Conservation (phyloP, 371 early-diverging fungal species). For the Smittium mucronatum region DNA sequence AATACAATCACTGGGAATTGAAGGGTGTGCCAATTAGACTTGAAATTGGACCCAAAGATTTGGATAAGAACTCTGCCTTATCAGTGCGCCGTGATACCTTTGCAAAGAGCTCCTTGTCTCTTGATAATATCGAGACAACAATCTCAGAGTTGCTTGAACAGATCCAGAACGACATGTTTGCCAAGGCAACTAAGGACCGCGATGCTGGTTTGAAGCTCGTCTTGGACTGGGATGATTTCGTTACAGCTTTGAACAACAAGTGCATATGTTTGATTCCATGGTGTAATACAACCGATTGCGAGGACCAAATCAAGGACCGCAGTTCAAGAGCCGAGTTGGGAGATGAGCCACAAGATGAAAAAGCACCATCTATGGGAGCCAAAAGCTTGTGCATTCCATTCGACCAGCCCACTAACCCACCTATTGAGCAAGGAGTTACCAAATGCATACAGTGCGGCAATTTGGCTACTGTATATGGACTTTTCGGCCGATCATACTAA, state of each 20-base stretch:
- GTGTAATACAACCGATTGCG: slow-evolving; percentile 91
- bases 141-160: slow-evolving; percentile 55
- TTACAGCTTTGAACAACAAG: slow-evolving; percentile 77
- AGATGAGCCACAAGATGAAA: slow-evolving; percentile 78
- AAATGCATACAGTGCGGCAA: slow-evolving; percentile 76
- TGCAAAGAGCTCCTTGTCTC: slow-evolving; percentile 48
- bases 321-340: slow-evolving; percentile 58
- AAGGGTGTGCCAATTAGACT: slow-evolving; percentile 96
- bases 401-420: slow-evolving; percentile 67
- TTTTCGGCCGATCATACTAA: slow-evolving; percentile 90
- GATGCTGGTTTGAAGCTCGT: slow-evolving; percentile 66
- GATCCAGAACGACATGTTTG: slow-evolving; percentile 91
- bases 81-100: slow-evolving; percentile 84
- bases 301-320: slow-evolving; percentile 91
- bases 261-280: slow-evolving; percentile 88
- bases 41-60: slow-evolving; percentile 97
- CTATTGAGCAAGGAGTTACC: slow-evolving; percentile 57
- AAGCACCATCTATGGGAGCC: slow-evolving; percentile 97
- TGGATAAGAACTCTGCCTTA: slow-evolving; percentile 66
- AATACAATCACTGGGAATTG: slow-evolving; percentile 99
- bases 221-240: slow-evolving; percentile 84
- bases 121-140: slow-evolving; percentile 45
- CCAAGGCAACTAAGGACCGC: slow-evolving; percentile 67
- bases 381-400: slow-evolving; percentile 99
- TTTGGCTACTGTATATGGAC: slow-evolving; percentile 66